Base-by-base conservation (phyloP, 352 stramenopile species). In the Globisporangium cederbergense region DNA sequence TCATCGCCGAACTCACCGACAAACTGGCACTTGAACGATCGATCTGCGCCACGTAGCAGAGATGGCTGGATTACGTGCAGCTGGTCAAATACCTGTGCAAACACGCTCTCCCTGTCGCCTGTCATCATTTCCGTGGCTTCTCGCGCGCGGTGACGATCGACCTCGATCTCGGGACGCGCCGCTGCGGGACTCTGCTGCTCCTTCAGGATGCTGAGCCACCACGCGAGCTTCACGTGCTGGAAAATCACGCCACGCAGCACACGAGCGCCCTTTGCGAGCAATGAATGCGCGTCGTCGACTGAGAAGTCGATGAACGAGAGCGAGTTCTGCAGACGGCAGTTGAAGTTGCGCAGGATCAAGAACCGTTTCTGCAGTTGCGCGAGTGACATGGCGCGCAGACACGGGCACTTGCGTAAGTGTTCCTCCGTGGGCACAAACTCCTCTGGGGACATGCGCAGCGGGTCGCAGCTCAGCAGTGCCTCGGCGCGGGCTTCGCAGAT, bases 11-110 rank as follows among this genome's bases (percentile, higher is more conserved):
- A 95, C 67, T 97, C 90, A 2, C 90, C 91, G 3, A 96, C 88
- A 53, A 97, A 97, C 60, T 97, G 84, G 58, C 86, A 96, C 67
- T 97, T 96, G 74, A 97, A 98, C 13, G 95, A 79, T 30, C 94
- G 88, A 22, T 96, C 90, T 2, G 81, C 75, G 1, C 89, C 86
- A 22, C 91, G 78, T 40, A 97, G 65, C 10, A 96, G 71, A 9
- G 88, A 90, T n/a, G 90, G 89, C 61, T 96, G 88, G 18, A 96
- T 77, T 3, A 68, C 53, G 54, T 97, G 90, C 9, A 97, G 70
- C 51, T 97, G 90, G 14, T 88, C 77, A 60, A 97, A 96, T 20
- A 75, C 86, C 54, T 97, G 90, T 3, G 82, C 80, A 70, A 96
- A 97, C 1, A 97, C 88, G 45, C 75, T 89, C 9, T 94, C 84